Evolutionary conservation across 177 flowering plant species (phyloP), one percentile per base, ranked within the genome.

Genomic region (Telopea speciosissima): DNA sequence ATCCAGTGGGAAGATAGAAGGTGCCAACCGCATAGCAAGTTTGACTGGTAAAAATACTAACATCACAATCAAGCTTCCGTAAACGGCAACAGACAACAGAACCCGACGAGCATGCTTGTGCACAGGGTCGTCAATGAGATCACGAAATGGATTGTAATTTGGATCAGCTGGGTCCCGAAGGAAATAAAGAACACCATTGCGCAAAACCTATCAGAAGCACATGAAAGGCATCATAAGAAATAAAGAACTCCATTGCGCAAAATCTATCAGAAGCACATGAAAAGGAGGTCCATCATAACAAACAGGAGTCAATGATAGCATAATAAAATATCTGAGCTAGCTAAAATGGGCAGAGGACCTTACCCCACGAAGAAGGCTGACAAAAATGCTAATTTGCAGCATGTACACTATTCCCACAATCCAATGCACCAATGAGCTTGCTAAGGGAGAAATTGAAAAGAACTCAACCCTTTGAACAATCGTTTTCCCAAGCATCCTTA

Each of bases 291-390:
- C 31, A 19, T 67, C 31, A 64, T 7, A 24, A 49, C 13, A 19
- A 59, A 49, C 13, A 44, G 17, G 0, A 19, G 63, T 36, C 26
- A 66, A 24, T n/a, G 60, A 24, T 23, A 58, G 5, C 54, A 21
- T 70, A 63, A 60, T 24, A 26, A 36, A 28, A n/a, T 58, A 63
- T 21, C 21, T 52, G 36, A 21, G 28, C 8, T 12, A 8, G 24
- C 7, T 66, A 44, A 67, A 11, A 21, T 36, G 9, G 36, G 22
- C 5, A 49, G 65, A 69, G 61, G 70, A 70, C 3, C 56, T 73
- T 96, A 96, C 99, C 95, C 97, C 98, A 82, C 98, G 85, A 67
- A 96, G 99, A 83, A 96, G 98, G 85, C 98, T 89, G 78, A 96
- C 98, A 68, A 96, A 96, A 42, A 96, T 89, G 85, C 97, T 93